Evolutionary conservation across 345 rosid genomes (phyloP).

Genomic region (Populus tremula): DNA sequence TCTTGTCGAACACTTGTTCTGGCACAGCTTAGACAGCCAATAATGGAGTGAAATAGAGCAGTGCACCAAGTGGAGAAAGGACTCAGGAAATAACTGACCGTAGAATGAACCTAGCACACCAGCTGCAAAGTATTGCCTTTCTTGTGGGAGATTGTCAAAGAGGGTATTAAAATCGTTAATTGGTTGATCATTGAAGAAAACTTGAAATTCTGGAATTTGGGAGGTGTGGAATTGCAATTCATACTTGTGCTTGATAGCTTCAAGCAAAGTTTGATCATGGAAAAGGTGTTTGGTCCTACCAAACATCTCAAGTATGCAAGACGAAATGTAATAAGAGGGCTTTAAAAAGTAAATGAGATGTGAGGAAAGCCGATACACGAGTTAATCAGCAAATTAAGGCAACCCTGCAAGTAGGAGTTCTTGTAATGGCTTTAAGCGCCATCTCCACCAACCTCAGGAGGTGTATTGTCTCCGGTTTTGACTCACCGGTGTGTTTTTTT

Average conservation of each 20-base stretch:
- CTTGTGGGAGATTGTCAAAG: not conserved
- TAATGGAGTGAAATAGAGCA: slow-evolving; percentile 6
- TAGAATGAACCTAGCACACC: slow-evolving; percentile 8
- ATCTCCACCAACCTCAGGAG: slow-evolving; percentile 25
- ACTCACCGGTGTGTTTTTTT: not conserved
- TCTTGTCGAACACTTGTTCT: not conserved
- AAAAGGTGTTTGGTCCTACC: slow-evolving; percentile 1
- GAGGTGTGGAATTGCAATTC: not conserved
- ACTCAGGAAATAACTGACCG: not conserved
- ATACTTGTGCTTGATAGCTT: not conserved
- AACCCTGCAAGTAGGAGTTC: slow-evolving; percentile 26
- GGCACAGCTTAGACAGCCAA: slow-evolving; percentile 6
- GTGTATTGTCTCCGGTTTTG: not conserved
- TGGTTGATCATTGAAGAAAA: slow-evolving; percentile 10
- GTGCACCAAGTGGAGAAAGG: not conserved
- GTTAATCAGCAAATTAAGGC: not conserved
- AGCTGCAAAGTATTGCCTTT: slow-evolving; percentile 4
- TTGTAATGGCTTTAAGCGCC: slow-evolving; percentile 19
- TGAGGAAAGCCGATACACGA: not conserved
- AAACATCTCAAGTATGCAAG: slow-evolving; percentile 20
- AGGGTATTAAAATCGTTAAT: slow-evolving; percentile 4
- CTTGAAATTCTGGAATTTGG: not conserved
- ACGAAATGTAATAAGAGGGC: not conserved
- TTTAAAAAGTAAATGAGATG: too few relatives aligned
- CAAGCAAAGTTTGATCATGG: not conserved